Conservation (phyloP, 257 asterid genomes). For the Orobanche coerulescens region DNA sequence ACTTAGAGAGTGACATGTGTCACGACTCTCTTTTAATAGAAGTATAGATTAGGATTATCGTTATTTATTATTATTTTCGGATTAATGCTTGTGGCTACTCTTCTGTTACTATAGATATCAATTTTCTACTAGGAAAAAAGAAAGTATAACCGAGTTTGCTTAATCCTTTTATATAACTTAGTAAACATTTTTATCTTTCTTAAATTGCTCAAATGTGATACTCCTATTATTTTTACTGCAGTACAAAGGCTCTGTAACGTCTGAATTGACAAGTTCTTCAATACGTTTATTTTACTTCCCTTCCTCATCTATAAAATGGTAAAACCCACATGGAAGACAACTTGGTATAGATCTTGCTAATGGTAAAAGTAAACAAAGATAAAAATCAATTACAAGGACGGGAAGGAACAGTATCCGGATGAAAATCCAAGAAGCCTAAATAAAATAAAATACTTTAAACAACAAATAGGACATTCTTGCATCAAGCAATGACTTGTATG, state of each 20-base stretch:
- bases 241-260: too few relatives aligned
- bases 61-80: too few relatives aligned
- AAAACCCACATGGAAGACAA: neutral
- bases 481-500: conserved; percentile 46
- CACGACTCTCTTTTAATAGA: too few relatives aligned
- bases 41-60: too few relatives aligned
- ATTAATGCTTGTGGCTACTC: neutral
- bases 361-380: neutral
- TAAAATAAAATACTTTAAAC: neutral
- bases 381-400: conserved; percentile 5
- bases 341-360: conserved; percentile 2
- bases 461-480: conserved; percentile 3
- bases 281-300: neutral
- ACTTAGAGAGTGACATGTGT: too few relatives aligned
- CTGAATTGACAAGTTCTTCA: neutral
- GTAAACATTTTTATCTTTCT: neutral
- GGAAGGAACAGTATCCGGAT: conserved; percentile 4
- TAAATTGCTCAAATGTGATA: neutral
- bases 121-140: neutral
- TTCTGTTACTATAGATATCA: neutral
- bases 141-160: neutral
- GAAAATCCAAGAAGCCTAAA: neutral
- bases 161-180: neutral
- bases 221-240: too few relatives aligned
- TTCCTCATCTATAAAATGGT: neutral